phyloP scores from a whole-genome alignment of 139 green algal genomes.

The Eudorina sp. region DNA sequence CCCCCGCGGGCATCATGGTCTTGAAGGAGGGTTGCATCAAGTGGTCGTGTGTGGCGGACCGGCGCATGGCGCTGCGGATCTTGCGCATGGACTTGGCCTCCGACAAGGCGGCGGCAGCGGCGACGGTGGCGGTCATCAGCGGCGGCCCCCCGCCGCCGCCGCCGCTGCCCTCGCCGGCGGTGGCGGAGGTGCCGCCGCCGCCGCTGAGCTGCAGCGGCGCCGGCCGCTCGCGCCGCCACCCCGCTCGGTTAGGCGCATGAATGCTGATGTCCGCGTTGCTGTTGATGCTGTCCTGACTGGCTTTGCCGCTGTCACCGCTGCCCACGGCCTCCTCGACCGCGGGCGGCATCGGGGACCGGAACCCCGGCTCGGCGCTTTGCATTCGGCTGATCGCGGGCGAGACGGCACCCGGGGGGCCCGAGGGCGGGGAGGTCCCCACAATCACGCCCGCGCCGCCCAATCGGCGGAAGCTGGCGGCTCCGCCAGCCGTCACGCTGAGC shows the following conservation, averaged over 20 bases:
- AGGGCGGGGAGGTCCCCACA: background rate
- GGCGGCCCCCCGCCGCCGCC: background rate
- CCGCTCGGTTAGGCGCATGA: background rate
- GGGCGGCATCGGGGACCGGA: background rate
- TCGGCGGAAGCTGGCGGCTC: background rate
- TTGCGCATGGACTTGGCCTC: background rate
- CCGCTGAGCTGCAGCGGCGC: constrained; percentile 18
- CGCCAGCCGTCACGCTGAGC: constrained; percentile 29
- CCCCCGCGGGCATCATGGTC: background rate
- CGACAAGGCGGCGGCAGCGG: background rate
- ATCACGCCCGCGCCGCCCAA: constrained; percentile 15
- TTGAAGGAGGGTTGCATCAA: background rate
- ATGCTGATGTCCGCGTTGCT: constrained; percentile 44
- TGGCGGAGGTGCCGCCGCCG: background rate
- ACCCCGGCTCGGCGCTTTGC: background rate
- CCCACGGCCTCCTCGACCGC: background rate
- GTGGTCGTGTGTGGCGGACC: constrained; percentile 18
- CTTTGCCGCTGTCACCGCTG: background rate
- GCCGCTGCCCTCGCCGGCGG: background rate
- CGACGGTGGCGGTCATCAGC: background rate
- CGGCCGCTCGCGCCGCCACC: constrained; percentile 31
- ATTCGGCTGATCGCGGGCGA: background rate
- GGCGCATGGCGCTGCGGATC: constrained; percentile 1
- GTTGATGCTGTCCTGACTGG: constrained; percentile 28
- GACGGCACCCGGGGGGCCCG: constrained; percentile 5